These are phyloP conservation scores for Paraphoma sp. DNA, from an alignment of 2,329 filamentous ascomycete genomes.

Conservation along the genomic window DNA sequence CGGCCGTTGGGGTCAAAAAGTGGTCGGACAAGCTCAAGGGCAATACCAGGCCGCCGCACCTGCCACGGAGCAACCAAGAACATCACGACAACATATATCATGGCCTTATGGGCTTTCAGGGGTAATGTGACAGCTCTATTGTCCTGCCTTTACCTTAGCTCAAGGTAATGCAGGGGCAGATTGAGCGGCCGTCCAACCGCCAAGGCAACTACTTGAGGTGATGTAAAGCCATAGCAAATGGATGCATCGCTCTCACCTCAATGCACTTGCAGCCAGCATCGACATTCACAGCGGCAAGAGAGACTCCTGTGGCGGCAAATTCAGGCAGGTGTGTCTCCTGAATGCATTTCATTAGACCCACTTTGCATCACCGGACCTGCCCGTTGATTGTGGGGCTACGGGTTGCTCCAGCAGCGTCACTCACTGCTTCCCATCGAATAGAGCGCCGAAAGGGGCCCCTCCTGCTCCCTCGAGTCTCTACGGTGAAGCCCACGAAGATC, in stretches of 20 bases:
- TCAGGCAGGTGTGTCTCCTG: background rate
- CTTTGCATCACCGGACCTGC: background rate
- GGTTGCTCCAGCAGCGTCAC: background rate
- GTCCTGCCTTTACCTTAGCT: constrained; percentile 2
- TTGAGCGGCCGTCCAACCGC: constrained; percentile 1
- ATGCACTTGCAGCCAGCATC: background rate
- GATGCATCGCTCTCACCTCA: constrained; percentile 6
- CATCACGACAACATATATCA: background rate
- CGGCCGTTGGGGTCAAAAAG: background rate
- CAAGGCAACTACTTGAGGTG: background rate
- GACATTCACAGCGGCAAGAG: constrained; percentile 2
- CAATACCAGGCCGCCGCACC: background rate
- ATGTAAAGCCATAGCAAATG: background rate
- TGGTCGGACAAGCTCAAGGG: constrained; percentile 1
- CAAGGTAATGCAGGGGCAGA: background rate
- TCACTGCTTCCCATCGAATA: background rate
- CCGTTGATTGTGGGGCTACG: background rate
- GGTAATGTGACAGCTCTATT: background rate
- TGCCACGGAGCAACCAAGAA: background rate
- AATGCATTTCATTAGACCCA: background rate
- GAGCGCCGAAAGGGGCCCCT: too few species aligned
- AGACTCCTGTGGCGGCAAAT: background rate
- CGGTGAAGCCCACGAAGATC: too few species aligned
- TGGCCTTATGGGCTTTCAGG: background rate
- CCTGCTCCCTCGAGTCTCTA: too few species aligned